A percentile compares a stretch with the other conserved stretches of the same genome.
Evolutionary conservation across 2,329 filamentous ascomycete genomes (phyloP).

Genomic region (Aciculosporium take): DNA sequence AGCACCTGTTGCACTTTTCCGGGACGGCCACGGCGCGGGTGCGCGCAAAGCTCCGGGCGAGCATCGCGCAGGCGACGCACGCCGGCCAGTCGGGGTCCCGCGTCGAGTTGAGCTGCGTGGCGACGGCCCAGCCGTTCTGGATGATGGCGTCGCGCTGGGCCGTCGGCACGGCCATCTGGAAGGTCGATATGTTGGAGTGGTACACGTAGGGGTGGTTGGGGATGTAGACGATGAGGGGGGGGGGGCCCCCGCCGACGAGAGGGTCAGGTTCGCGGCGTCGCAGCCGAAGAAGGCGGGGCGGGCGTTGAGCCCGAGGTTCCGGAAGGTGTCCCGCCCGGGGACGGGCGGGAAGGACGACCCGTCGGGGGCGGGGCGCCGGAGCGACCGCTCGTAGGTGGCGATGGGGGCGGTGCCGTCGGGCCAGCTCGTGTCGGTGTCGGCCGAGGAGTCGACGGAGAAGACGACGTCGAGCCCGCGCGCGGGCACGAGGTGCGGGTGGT

Average conservation of each 20-base stretch:
- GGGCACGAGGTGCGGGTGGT: slow-evolving; percentile 46
- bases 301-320: slow-evolving; percentile 43
- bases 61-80: slow-evolving; percentile 79
- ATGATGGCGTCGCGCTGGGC: slow-evolving; percentile 65
- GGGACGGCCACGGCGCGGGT: slow-evolving; percentile 58
- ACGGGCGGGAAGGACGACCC: slow-evolving; percentile 44
- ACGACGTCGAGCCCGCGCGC: slow-evolving; percentile 44
- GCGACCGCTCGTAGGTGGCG: slow-evolving; percentile 41
- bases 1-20: slow-evolving; percentile 60
- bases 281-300: slow-evolving; percentile 52
- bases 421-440: slow-evolving; percentile 43
- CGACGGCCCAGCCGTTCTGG: slow-evolving; percentile 71
- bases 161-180: slow-evolving; percentile 48
- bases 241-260: too few species aligned
- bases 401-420: slow-evolving; percentile 46
- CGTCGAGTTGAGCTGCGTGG: slow-evolving; percentile 70
- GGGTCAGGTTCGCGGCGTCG: slow-evolving; percentile 39
- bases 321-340: slow-evolving; percentile 39
- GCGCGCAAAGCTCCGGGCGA: slow-evolving; percentile 60
- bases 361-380: slow-evolving; percentile 31
- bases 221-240: slow-evolving; percentile 77
- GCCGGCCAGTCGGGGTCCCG: slow-evolving; percentile 60
- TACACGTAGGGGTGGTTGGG: slow-evolving; percentile 63
- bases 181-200: slow-evolving; percentile 68
- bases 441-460: slow-evolving; percentile 50